Base-by-base conservation (phyloP, 495 filamentous ascomycete genomes). In the Xylaria nigripes region DNA sequence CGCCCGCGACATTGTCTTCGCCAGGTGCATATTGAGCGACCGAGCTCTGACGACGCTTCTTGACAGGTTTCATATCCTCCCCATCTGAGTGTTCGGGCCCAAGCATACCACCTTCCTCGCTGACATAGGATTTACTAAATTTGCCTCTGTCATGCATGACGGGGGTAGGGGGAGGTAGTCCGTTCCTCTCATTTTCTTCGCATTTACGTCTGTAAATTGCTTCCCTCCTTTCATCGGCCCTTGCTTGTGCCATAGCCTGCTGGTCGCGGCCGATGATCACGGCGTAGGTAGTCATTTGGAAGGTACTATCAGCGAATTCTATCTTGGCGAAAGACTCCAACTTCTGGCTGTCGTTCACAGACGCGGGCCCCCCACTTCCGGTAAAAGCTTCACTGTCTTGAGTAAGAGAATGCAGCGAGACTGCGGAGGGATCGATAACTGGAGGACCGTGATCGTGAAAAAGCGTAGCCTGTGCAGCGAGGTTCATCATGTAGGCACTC, bases 111-210 rank as follows among this genome's bases (percentile, higher is more conserved):
- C 75, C 75, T 58, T 78, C 74, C 48, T 75, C 71, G 61, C 75
- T 78, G 55, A 78, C 69, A 45, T 76, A 76, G 54, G 75, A 78
- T 63, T 74, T 78, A 65, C 71, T 72, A 62, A 72, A 76, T 55
- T 75, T 76, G 43, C 67, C 60, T 43, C 66, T 63, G 57, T 74
- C 68, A 23, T 65, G 60, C 23, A 53, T 55, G 29, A 71, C 63
- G 4, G 69, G 72, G 2, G 68, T 58, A 0, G 73, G 72, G 3
- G 72, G 68, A 8, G 69, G 68, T 13, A 73, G 57, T 7, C 74
- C 72, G 27, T 62, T 61, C 32, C 61, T 59, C n/a, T 63, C 61
- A 53, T 69, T 64, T 48, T 70, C 65, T n/a, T 72, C 67, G 21
- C 63, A 57, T 47, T 46, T 64, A 22, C 68, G 63, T 46, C 66